Conservation (phyloP, 495 filamentous ascomycete species). For the Chlorociboria aeruginascens region DNA sequence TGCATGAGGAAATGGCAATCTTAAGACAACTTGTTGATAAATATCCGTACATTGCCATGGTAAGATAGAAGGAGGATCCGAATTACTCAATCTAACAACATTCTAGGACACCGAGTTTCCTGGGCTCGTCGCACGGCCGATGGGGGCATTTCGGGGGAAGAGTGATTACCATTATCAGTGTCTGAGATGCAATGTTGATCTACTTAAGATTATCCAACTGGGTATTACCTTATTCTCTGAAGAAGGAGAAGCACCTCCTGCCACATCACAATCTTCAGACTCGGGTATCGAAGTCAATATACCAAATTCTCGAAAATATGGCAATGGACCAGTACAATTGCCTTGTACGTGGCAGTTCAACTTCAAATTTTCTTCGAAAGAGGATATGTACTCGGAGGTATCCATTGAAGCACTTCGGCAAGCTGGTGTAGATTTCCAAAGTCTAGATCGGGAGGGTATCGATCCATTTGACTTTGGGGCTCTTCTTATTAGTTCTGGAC, state of each 20-base stretch:
- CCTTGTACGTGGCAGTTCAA: conserved; percentile 98
- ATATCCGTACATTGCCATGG: conserved; percentile 95
- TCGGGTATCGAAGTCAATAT: conserved; percentile 29
- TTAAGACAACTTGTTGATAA: conserved; percentile 72
- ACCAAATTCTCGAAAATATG: conserved; percentile 28
- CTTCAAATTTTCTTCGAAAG: conserved; percentile 86
- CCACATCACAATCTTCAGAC: conserved; percentile 34
- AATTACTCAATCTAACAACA: conserved; percentile 2
- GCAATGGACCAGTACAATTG: conserved; percentile 47
- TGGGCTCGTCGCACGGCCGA: conserved; percentile 87
- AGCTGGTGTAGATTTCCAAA: conserved; percentile 76
- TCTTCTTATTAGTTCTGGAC: conserved; percentile 77
- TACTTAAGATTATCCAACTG: conserved; percentile 93
- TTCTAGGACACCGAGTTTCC: conserved; percentile 92
- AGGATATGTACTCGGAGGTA: conserved; percentile 92
- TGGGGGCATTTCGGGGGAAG: conserved; percentile 85
- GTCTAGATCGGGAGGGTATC: conserved; percentile 80
- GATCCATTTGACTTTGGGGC: conserved; percentile 80
- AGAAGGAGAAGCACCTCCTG: conserved; percentile 72
- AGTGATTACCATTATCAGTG: conserved; percentile 98
- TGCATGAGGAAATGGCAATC: conserved; percentile 77
- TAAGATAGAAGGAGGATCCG: conserved; percentile 30
- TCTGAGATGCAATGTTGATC: conserved; percentile 89
- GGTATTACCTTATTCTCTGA: conserved; percentile 85
- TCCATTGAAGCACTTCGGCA: conserved; percentile 81